Percentiles rank a stretch among this genome's conserved stretches.
These are phyloP conservation scores for Gautieria morchelliformis DNA, from an alignment of 768 basidiomycete genomes.

Conservation along the genomic window DNA sequence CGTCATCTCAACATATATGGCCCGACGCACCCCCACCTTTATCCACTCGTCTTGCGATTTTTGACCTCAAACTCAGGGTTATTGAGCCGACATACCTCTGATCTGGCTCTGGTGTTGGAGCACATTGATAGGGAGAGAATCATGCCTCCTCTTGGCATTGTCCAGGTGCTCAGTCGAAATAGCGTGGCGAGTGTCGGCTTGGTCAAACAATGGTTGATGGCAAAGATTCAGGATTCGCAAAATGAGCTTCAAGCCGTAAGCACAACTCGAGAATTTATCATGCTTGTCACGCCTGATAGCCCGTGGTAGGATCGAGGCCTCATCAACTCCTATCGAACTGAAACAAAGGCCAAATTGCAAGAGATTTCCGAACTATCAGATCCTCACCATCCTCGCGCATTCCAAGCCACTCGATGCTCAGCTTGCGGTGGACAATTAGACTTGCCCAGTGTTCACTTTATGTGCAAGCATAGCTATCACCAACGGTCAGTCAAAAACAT, in stretches of 20 bases:
- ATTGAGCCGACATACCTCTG: slow-evolving; percentile 57
- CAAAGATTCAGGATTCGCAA: slow-evolving; percentile 61
- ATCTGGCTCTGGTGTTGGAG: slow-evolving; percentile 63
- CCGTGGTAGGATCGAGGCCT: slow-evolving; percentile 67
- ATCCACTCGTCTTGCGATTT: slow-evolving; percentile 82
- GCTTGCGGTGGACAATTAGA: slow-evolving; percentile 85
- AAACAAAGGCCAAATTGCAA: slow-evolving; percentile 70
- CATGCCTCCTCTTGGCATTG: slow-evolving; percentile 81
- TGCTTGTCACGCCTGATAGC: not conserved
- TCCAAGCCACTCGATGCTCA: slow-evolving; percentile 91
- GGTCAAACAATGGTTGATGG: slow-evolving; percentile 85
- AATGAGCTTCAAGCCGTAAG: slow-evolving; percentile 75
- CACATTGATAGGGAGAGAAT: slow-evolving; percentile 73
- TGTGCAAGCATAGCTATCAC: slow-evolving; percentile 98
- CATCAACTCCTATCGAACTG: slow-evolving; percentile 79
- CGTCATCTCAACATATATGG: slow-evolving; percentile 70
- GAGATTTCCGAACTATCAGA: slow-evolving; percentile 78
- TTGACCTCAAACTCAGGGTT: slow-evolving; percentile 75
- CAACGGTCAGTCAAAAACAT: slow-evolving; percentile 52
- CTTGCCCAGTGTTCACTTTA: slow-evolving; percentile 90
- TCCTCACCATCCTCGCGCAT: slow-evolving; percentile 70
- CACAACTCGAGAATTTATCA: not conserved
- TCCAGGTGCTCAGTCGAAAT: slow-evolving; percentile 84
- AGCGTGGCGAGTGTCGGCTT: slow-evolving; percentile 85
- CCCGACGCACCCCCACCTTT: slow-evolving; percentile 58